phyloP scores from a whole-genome alignment of 768 basidiomycete genomes.

The Daedaleopsis nitida region DNA sequence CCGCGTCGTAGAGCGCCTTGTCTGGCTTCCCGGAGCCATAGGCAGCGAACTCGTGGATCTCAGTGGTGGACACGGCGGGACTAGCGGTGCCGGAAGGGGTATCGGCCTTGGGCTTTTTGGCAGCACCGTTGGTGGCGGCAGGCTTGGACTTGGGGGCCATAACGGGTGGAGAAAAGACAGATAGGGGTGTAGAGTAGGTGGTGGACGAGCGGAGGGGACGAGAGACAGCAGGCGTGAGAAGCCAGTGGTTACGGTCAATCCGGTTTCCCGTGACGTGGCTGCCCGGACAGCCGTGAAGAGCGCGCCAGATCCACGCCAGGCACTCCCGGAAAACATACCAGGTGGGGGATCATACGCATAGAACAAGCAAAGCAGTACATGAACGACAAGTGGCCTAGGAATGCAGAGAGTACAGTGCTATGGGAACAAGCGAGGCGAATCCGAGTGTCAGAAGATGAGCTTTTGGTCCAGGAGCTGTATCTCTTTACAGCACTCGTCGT shows the following conservation, averaged over 20 bases:
- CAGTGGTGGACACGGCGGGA: constrained; percentile 33
- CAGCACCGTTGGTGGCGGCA: constrained; percentile 42
- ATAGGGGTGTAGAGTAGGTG: constrained; percentile 30
- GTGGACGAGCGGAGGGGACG: constrained; percentile 26
- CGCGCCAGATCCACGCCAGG: constrained; percentile 1
- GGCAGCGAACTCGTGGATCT: constrained; percentile 16
- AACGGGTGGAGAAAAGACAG: constrained; percentile 23
- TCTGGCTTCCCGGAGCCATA: constrained; percentile 71
- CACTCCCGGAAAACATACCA: constrained; percentile 8
- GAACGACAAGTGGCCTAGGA: constrained; percentile 10
- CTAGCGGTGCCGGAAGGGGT: constrained; percentile 42
- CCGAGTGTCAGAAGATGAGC: constrained; percentile 58
- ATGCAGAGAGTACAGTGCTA: constrained; percentile 18
- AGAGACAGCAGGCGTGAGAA: constrained; percentile 15
- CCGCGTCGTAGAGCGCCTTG: constrained; percentile 79
- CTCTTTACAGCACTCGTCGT: constrained; percentile 85
- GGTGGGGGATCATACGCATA: constrained; percentile 1
- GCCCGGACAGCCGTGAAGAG: not conserved
- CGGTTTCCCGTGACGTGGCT: constrained; percentile 30
- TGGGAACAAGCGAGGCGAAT: constrained; percentile 60
- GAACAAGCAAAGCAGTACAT: constrained; percentile 17
- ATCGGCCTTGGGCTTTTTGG: constrained; percentile 37
- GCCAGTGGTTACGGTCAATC: constrained; percentile 14
- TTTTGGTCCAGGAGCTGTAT: constrained; percentile 78
- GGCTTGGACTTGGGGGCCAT: constrained; percentile 60